A percentile compares a stretch with the other conserved stretches of the same genome.
Evolutionary conservation across 2,329 filamentous ascomycete species (phyloP).

Genomic region (Fusarium citri): DNA sequence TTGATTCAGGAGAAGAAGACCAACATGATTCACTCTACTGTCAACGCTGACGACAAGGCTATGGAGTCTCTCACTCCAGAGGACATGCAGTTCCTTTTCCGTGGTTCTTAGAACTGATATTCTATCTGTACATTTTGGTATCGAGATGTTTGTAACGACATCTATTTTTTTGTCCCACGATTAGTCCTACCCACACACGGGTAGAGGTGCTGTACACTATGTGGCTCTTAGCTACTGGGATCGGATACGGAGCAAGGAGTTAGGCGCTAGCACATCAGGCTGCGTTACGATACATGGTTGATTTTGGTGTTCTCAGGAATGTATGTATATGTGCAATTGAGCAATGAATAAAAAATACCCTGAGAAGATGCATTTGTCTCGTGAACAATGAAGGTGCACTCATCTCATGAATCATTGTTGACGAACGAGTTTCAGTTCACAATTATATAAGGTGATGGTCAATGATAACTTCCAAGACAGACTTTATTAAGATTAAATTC

Average conservation of each 20-base stretch:
- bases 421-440: background rate
- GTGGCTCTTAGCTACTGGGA: constrained; percentile 6
- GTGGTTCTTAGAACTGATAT: constrained; percentile 64
- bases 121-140: background rate
- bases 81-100: constrained; percentile 97
- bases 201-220: constrained; percentile 9
- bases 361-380: background rate
- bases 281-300: background rate
- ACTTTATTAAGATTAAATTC: background rate
- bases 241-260: constrained; percentile 24
- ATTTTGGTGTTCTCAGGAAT: background rate
- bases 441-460: background rate
- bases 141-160: background rate
- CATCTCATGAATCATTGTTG: background rate
- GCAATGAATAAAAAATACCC: background rate
- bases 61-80: constrained; percentile 91
- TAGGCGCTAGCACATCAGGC: background rate
- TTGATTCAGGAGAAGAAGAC: constrained; percentile 98
- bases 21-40: constrained; percentile 96
- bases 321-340: constrained; percentile 5
- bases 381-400: too few species aligned
- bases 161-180: background rate
- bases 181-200: background rate
- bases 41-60: constrained; percentile 90
- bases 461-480: background rate